Conservation (phyloP, 805 yeast genomes). For the Saccharomycopsis fibuligera region DNA sequence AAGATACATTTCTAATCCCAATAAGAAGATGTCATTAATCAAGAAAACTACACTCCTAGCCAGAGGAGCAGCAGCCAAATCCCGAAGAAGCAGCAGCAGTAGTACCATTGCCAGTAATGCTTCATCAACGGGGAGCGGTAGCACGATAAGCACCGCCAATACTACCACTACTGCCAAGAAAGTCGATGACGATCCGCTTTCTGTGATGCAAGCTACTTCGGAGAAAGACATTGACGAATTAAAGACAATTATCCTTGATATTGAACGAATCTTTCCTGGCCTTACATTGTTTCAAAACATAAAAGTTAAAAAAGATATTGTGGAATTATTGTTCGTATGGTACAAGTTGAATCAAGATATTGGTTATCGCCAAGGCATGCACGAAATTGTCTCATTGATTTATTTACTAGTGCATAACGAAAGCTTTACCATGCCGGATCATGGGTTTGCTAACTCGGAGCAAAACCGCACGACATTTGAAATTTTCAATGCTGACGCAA, state of each 20-base stretch:
- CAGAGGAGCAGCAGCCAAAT: no score
- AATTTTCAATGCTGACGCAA: constrained; percentile 31
- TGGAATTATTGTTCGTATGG: constrained; percentile 18
- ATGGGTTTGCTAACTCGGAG: background rate
- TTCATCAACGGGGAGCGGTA: no score
- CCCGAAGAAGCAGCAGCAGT: no score
- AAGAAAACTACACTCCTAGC: no score
- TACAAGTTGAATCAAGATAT: constrained; percentile 20
- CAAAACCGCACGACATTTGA: constrained; percentile 25
- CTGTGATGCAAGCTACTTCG: background rate
- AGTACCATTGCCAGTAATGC: no score
- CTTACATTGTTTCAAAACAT: constrained; percentile 11
- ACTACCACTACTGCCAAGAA: no score
- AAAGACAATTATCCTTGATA: constrained; percentile 20
- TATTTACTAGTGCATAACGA: constrained; percentile 37
- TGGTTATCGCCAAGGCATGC: constrained; percentile 44
- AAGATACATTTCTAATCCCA: no score
- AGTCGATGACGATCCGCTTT: background rate
- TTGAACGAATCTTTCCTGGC: constrained; percentile 21
- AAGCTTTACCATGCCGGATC: constrained; percentile 18
- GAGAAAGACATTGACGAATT: constrained; percentile 15
- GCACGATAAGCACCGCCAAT: no score
- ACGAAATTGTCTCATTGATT: constrained; percentile 44
- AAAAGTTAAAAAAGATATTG: constrained; percentile 14
- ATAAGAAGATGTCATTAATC: no score